Evolutionary conservation across 805 yeast species (phyloP), one percentile per base, ranked within the genome.

Genomic region (Hemisphaericaspora nanyangensis): DNA sequence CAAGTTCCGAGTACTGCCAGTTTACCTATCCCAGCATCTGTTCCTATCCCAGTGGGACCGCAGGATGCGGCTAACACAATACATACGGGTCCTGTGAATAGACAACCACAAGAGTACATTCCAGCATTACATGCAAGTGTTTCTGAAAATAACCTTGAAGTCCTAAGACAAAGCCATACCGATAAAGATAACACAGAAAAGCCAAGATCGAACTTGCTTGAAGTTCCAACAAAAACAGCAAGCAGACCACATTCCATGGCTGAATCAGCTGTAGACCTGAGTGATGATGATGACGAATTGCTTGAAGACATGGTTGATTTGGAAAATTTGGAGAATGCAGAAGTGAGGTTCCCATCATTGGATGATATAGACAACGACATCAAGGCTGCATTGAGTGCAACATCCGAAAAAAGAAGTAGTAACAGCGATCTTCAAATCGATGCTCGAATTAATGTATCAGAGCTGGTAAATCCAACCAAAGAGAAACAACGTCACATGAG

Each of bases 341-440:
- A 75, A 48, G 72, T 72, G 40, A 56, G 81, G 35, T 78, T 68
- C 47, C 83, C 79, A 1, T 67, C 74, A 2, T 49, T 73, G n/a
- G 75, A 71, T 18, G 65, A 59, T 11, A 42, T 61, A 16, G 38
- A 25, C 15, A 43, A 35, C 20, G 32, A 39, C 7, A 8, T 34
- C 7, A 24, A 26, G 10, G 13, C 8, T 12, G 29, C 37, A 6
- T 22, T 17, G 15, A 18, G 20, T 4, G 5, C 25, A 20, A 7
- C 25, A 3, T 8, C 11, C 11, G 26, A 12, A 3, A 22, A 22
- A 3, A 12, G 10, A 10, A 20, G 8, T 22, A n/a, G 13, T 18
- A 10, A 8, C 2, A n/a, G 13, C 13, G 27, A 31, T 6, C 7
- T 12, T 13, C 7, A 13, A 7, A 18, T 19, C 6, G 27, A 25